Conservation (phyloP, 139 green algal species). For the Asterochloris sp. region DNA sequence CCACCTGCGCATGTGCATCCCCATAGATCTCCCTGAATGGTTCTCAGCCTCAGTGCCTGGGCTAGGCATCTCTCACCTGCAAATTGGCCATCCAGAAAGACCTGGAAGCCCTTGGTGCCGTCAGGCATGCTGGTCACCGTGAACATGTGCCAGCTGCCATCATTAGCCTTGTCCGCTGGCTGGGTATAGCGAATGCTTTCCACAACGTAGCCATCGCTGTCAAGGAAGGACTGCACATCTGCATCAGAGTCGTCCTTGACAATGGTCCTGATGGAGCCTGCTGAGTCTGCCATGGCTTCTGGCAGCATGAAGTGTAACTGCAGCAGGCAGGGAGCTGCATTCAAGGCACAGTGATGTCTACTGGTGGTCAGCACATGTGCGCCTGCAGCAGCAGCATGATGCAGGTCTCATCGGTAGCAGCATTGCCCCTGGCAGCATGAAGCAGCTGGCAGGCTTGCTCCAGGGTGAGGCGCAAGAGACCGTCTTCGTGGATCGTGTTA, state of each 20-base stretch:
- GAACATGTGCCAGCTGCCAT: conserved; percentile 27
- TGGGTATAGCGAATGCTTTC: not conserved
- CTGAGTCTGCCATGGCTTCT: conserved; percentile 13
- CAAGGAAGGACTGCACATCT: conserved; percentile 32
- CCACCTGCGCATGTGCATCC: not conserved
- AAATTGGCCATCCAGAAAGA: conserved; percentile 19
- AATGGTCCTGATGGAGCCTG: conserved; percentile 39
- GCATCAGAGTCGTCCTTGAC: conserved; percentile 52
- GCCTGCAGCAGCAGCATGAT: not conserved
- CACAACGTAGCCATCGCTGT: conserved; percentile 37
- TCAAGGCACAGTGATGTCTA: not conserved
- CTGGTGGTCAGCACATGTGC: not conserved
- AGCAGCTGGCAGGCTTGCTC: not conserved
- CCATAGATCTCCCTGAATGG: no score
- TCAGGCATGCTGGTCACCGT: conserved; percentile 12
- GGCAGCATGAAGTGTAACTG: conserved; percentile 35
- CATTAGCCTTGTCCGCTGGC: not conserved
- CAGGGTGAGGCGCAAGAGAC: no score
- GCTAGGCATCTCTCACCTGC: not conserved
- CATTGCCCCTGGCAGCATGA: not conserved
- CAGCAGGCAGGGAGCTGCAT: not conserved
- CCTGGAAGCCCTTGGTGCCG: not conserved
- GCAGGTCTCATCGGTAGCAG: not conserved
- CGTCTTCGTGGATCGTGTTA: no score
- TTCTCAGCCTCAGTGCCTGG: not conserved